Base-by-base conservation (phyloP, 352 stramenopile species). In the Aphanomyces stellatus region DNA sequence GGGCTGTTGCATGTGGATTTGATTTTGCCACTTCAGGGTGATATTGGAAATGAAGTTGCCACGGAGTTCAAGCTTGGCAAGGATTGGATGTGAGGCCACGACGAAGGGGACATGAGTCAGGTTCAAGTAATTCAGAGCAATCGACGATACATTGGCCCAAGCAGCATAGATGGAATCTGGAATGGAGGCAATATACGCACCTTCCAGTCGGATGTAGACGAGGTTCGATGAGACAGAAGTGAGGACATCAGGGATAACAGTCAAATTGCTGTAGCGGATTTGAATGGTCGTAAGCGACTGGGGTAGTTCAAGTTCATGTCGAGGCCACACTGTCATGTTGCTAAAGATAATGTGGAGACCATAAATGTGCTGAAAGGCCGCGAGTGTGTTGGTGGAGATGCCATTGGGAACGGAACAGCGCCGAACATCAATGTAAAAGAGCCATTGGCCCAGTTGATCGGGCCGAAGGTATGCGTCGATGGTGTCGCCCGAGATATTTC, bases 361-460 rank as follows among this genome's bases (percentile, higher is more conserved):
- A 49, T 49, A 51, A 17, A 64, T n/a, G 22, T 51, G 2, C 3
- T 30, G 30, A 22, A 64, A 64, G 2, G 25, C 25, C 22, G 28
- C 56, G 3, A 64, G 41, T 10, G 51, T 24, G 19, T 30, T 25
- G 27, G 27, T 13, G 24, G 31, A 4, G 4, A 35, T 30, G n/a
- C 56, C 56, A 19, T 53, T 22, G 11, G 31, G 56, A 8, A 64
- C 11, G 2, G 56, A 13, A 64, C 56, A 64, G 5, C 56, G 56
- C 41, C 24, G 25, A 28, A 64, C 22, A 13, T 51, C 28, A 25
- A 64, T 4, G 56, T 49, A 51, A 17, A 64, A 64, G 10, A 64
- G 56, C n/a, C 25, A 51, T 3, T 6, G 8, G 25, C 56, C 56
- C 25, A 64, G 53, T 19, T n/a, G n/a, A 7, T 15, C 19, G 11